A percentile compares a stretch with the other conserved stretches of the same genome.
Evolutionary conservation across 208 protist species (phyloP).

Genomic region (Acanthamoeba culbertsoni): DNA sequence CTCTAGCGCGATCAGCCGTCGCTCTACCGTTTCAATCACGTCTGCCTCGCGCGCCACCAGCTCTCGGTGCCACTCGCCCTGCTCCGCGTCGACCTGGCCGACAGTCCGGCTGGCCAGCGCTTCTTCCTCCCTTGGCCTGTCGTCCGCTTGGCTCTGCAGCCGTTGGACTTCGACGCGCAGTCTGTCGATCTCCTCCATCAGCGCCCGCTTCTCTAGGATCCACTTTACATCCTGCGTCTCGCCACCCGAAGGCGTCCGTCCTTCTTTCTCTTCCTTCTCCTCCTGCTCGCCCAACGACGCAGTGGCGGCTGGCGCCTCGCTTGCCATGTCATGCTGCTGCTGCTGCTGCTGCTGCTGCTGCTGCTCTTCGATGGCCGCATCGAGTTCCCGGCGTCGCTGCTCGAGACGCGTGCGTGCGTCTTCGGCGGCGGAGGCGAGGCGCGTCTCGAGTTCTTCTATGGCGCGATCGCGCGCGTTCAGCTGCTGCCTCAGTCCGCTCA

Average conservation of each 20-base stretch:
- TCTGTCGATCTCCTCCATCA: background rate
- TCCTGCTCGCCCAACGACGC: background rate
- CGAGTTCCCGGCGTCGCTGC: background rate
- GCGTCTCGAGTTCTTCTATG: background rate
- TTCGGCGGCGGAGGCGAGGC: background rate
- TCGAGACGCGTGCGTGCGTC: background rate
- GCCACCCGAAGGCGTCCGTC: no score
- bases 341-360: background rate
- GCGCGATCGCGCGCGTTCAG: background rate
- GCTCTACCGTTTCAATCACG: background rate
- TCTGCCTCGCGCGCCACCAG: background rate
- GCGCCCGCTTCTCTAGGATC: background rate
- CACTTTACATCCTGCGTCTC: background rate
- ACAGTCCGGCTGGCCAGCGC: background rate
- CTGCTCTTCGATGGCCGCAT: no score
- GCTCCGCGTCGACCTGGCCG: background rate
- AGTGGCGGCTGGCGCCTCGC: background rate
- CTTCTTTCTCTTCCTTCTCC: background rate
- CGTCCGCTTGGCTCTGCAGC: background rate
- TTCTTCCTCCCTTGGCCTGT: background rate
- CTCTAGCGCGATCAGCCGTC: background rate
- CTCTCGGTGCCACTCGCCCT: background rate
- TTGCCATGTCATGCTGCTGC: no score
- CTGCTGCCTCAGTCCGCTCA: background rate
- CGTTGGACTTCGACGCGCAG: background rate